Base-by-base conservation (phyloP, 176 grass and related monocot species). In the Carex cristatella region DNA sequence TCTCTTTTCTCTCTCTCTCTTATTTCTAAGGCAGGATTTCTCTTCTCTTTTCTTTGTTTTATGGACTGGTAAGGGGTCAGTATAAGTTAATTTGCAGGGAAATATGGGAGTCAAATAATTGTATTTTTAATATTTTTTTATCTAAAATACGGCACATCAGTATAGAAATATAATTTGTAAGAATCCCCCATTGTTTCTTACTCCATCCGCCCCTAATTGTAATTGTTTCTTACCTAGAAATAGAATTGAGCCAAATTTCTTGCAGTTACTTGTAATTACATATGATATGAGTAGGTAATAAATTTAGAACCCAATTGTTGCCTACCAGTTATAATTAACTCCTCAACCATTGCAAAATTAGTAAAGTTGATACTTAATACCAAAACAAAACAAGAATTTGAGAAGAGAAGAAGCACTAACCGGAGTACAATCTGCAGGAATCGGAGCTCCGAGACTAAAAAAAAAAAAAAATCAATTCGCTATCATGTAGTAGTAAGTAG, bases 401-500 rank as follows among this genome's bases (percentile, higher is more conserved):
- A 57, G 68, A 40, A 63, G 14, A 56, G 30, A 71, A 16, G 35
- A 84, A 75, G 14, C 37, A 81, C 89, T 80, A 18, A 91, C 85
- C 81, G 69, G 75, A 46, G 51, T 75, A 40, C 37, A 19, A 28
- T 77, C 56, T 9, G 88, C 74, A 11, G 88, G 88, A 67, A 94
- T 61, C 63, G 62, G 85, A 48, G 60, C 89, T 81, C 87, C 85
- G 3, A 89, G 62, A 81, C 92, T 94, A 63, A 12, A 40, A 40
- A 3, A 87, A 79, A 82, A 55, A 63, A 6, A 40, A 16, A 67
- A 62, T 19, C 71, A 77, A 80, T 14, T 11, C 18, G 28, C 56
- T 33, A 79, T 74, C 44, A 51, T 12, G 2, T 10, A 51, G n/a
- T 74, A 28, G 35, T 71, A 4, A 51, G n/a, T 74, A 28, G 35